Percentiles rank a stretch among this genome's conserved stretches.
Conservation (phyloP, 208 protist species). For the Trypanosoma congolense region DNA sequence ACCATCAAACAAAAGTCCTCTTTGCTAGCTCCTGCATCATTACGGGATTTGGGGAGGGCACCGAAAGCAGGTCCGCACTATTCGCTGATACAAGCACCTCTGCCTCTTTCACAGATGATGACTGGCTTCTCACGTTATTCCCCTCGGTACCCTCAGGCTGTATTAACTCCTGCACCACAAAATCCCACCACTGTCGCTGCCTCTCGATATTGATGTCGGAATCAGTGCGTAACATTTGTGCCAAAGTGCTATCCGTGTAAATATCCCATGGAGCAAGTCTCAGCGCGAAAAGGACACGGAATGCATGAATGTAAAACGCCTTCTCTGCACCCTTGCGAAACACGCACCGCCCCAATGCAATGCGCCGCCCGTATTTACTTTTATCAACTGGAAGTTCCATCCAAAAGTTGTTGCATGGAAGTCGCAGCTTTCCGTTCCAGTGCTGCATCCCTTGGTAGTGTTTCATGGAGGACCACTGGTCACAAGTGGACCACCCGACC, state of each 20-base stretch:
- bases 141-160: not conserved
- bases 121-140: too few relatives aligned
- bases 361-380: conserved; percentile 28
- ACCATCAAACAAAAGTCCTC: conserved; percentile 18
- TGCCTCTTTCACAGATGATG: conserved; percentile 10
- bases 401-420: conserved; percentile 62
- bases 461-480: conserved; percentile 24
- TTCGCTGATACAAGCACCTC: conserved; percentile 12
- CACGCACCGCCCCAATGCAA: conserved; percentile 55
- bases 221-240: not conserved
- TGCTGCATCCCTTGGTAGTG: conserved; percentile 62
- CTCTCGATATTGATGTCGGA: conserved; percentile 5
- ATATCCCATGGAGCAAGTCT: conserved; percentile 41
- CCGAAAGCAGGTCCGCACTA: conserved; percentile 8
- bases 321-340: conserved; percentile 39
- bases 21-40: conserved; percentile 30
- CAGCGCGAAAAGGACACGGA: conserved; percentile 44
- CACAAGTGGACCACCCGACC: conserved; percentile 5
- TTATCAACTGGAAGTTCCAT: conserved; percentile 50
- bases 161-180: conserved; percentile 17
- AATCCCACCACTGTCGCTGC: conserved; percentile 15
- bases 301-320: conserved; percentile 53
- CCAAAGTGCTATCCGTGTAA: conserved; percentile 7
- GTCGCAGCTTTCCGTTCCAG: conserved; percentile 11
- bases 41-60: conserved; percentile 24